Base-by-base conservation (phyloP, 768 basidiomycete genomes). In the Holtermannia corniformis region DNA sequence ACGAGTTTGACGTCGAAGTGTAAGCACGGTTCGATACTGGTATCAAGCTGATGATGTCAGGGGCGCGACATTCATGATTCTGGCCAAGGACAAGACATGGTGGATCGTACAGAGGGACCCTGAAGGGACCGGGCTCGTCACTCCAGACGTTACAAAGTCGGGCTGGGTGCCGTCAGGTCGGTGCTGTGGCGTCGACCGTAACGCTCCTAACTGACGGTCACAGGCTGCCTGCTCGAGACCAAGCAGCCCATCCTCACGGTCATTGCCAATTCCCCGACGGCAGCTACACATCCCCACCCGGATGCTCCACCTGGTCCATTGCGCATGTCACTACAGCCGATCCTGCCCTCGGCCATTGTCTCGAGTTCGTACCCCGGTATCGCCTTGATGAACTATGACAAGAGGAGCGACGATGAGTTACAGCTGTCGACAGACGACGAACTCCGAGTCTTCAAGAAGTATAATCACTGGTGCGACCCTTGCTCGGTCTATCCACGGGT, bases 41-140 rank as follows among this genome's bases (percentile, higher is more conserved):
- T 37, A 32, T 20, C 55, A 14, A 44, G 47, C 49, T 55, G n/a
- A 61, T 27, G 43, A 11, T 11, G 49, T 2, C 54, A 92, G 89
- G 14, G 90, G 89, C 40, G 88, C 92, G 65, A 90, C 90, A 1
- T 96, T 91, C 73, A 82, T 93, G 57, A 92, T 96, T 58, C 75
- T 91, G 41, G 87, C 87, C 50, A 82, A 92, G 49, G 85, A 91
- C n/a, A 84, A 92, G 51, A 93, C 95, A 1, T 99, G 95, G 95
- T 99, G 93, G 90, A 87, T 96, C 27, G 95, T 97, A 3, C 92
- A 97, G 68, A 83, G 87, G 27, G 95, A 99, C 72, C 86, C 86
- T 25, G 82, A 81, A 28, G 91, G 91, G 3, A 79, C 83, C 2
- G 88, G 90, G 10, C 72, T 82, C 20, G 82, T 88, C 24, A 45